phyloP scores from a whole-genome alignment of 441 rosid species.

The Hypseocharis bilobata region DNA sequence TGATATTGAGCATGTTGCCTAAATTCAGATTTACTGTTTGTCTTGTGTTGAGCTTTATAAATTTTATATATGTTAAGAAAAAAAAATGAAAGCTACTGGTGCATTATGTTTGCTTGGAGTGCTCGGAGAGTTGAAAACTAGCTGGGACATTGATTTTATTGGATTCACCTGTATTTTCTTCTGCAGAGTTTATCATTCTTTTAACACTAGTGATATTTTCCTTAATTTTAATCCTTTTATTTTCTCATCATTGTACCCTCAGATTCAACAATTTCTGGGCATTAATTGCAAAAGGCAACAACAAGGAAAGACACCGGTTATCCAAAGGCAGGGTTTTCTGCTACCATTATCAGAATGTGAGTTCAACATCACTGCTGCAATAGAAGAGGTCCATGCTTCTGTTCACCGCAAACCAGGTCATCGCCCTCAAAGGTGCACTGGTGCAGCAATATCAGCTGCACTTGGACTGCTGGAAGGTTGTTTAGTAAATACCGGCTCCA shows the following conservation, averaged over 20 bases:
- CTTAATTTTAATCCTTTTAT: not conserved
- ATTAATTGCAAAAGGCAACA: conserved; percentile 35
- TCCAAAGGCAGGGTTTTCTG: conserved; percentile 64
- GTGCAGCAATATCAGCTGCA: conserved; percentile 66
- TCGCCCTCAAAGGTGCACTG: conserved; percentile 81
- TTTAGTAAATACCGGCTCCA: conserved; percentile 47
- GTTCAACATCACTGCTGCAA: conserved; percentile 58
- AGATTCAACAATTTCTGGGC: conserved; percentile 60
- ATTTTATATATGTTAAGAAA: not conserved
- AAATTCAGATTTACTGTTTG: no score
- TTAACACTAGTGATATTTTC: not conserved
- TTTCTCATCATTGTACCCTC: conserved; percentile 13
- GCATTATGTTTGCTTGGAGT: no score
- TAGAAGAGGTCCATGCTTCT: conserved; percentile 57
- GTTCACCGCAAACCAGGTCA: conserved; percentile 32
- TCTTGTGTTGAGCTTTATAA: no score
- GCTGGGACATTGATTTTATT: not conserved
- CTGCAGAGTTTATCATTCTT: not conserved
- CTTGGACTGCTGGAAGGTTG: conserved; percentile 70
- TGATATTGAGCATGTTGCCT: no score
- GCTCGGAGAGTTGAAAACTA: no score
- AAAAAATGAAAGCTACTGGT: not conserved
- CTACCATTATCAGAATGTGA: conserved; percentile 69
- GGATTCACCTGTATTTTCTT: not conserved
- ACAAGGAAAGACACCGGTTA: conserved; percentile 40